Base-by-base conservation (phyloP, 805 yeast genomes). In the Candida endomychidarum region DNA sequence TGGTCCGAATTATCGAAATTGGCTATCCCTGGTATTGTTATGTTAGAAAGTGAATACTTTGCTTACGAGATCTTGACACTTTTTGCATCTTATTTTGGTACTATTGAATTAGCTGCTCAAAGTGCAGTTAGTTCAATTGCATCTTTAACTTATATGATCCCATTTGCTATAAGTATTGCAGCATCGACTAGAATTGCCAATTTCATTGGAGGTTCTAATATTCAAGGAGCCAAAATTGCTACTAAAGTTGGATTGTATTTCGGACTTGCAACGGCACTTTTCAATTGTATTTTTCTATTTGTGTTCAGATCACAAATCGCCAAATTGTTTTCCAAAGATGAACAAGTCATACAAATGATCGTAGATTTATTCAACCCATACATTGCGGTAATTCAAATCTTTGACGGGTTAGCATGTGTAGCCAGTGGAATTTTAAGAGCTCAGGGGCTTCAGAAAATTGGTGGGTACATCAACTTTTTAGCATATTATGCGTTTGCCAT, bases 361-460 rank as follows among this genome's bases (percentile, higher is more conserved):
- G 69, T 72, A 2, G 55, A 61, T 7, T 63, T 83, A 14, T 74
- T 84, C 52, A 53, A 55, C 37, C 89, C 91, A 2, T 65, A 80
- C 33, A 75, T 85, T 18, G 78, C 89, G 1, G 48, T 80, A 2
- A 75, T 82, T 48, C 88, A 83, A 48, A 59, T 86, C 2, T 74
- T 77, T 42, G 95, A 86, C 57, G 81, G 87, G 3, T 55, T 83
- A 12, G 83, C 86, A 11, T 77, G 83, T 31, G 80, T 84, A 12
- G 80, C 87, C 2, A 80, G 83, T 29, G 93, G 90, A 1, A 72
- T 83, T 24, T 62, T 86, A 42, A 65, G 95, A 44, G 89, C 90
- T 1, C 82, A 83, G 56, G 95, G 91, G 0, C 64, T 80, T 33
- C 95, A 86, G 57, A 74, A 72, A 35, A 70, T 83, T 33, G 95